Percentiles rank a stretch among this genome's conserved stretches.
Conservation (phyloP, 768 basidiomycete genomes). For the Rossbeevera mucosa region DNA sequence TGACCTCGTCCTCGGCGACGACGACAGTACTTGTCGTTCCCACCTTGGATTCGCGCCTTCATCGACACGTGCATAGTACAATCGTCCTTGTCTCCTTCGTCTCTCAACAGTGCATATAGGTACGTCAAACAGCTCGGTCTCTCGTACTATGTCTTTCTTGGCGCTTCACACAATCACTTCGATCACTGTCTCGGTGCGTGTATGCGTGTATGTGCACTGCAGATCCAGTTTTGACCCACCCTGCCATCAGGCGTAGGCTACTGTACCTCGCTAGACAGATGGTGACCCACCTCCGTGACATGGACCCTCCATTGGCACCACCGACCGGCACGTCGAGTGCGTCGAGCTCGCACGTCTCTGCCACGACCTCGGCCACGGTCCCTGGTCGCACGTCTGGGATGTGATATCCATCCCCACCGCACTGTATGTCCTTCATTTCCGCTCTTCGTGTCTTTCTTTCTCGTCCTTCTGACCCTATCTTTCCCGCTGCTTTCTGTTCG, state of each 20-base stretch:
- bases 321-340: constrained; percentile 67
- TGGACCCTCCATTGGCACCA: constrained; percentile 58
- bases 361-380: constrained; percentile 83
- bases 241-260: constrained; percentile 61
- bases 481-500: not conserved
- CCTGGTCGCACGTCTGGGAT: constrained; percentile 87
- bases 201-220: not conserved
- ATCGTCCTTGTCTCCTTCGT: not conserved
- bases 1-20: no score
- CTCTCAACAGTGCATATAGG: constrained; percentile 21
- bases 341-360: constrained; percentile 79
- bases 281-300: constrained; percentile 49
- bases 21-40: constrained; percentile 26
- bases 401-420: constrained; percentile 62
- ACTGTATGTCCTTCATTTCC: constrained; percentile 37
- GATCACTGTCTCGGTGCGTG: constrained; percentile 73
- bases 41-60: constrained; percentile 40
- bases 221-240: not conserved
- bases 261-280: constrained; percentile 66
- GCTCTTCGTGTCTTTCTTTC: not conserved
- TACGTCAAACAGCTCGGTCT: constrained; percentile 78
- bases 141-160: constrained; percentile 69
- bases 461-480: not conserved
- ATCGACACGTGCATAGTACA: constrained; percentile 60
- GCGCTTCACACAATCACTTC: constrained; percentile 77